phyloP scores from a whole-genome alignment of 306 rosid species.

The Datisca glomerata region DNA sequence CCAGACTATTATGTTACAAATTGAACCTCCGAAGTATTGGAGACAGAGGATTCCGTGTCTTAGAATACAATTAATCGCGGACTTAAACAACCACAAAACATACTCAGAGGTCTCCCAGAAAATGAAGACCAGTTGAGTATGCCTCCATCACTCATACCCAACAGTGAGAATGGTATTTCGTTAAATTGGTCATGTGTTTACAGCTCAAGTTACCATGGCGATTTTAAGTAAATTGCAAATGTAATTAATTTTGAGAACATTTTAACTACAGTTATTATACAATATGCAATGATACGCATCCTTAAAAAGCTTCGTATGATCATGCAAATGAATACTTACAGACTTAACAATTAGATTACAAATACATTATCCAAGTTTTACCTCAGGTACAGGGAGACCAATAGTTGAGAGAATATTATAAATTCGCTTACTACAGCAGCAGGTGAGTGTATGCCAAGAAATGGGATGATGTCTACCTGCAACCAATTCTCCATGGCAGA shows the following conservation, averaged over 20 bases:
- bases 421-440: constrained; percentile 87
- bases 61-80: no score
- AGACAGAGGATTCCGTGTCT: no score
- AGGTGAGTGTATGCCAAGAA: constrained; percentile 89
- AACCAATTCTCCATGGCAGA: constrained; percentile 89
- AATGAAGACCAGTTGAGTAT: no score
- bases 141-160: no score
- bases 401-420: constrained; percentile 72
- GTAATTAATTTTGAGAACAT: constrained; percentile 23
- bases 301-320: constrained; percentile 29
- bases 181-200: no score
- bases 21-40: no score
- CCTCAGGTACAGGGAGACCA: constrained; percentile 84
- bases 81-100: no score
- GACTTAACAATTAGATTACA: constrained; percentile 28
- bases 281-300: constrained; percentile 46
- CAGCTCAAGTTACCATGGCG: no score
- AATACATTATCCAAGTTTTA: constrained; percentile 26
- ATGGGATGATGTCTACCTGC: constrained; percentile 94
- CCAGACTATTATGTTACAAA: no score
- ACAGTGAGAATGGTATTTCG: no score
- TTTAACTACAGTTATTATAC: constrained; percentile 40
- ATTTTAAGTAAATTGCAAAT: no score
- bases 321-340: constrained; percentile 83
- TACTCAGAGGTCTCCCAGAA: no score